A percentile compares a stretch with the other conserved stretches of the same genome.
phyloP scores from a whole-genome alignment of 169 alveolate genomes.

The Amoebophrya sp. region DNA sequence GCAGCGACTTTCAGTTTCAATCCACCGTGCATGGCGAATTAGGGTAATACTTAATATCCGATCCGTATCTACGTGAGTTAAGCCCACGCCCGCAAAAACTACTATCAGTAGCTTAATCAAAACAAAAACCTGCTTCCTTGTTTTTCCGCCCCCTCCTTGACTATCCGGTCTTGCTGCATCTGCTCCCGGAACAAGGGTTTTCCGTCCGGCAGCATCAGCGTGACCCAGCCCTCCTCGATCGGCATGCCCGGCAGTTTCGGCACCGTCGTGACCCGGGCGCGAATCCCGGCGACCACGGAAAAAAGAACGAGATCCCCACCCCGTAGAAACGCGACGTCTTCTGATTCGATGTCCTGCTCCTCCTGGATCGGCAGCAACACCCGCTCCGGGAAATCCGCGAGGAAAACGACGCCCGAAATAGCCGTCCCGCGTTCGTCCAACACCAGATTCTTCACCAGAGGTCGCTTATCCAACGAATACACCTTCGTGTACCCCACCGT shows the following conservation, averaged over 20 bases:
- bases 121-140: too few relatives aligned
- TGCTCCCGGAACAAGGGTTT: not conserved
- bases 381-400: not conserved
- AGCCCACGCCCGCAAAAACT: too few relatives aligned
- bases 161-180: not conserved
- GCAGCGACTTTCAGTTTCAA: too few relatives aligned
- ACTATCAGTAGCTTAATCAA: too few relatives aligned
- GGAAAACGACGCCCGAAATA: not conserved
- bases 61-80: too few relatives aligned
- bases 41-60: too few relatives aligned
- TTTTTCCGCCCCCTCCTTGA: too few relatives aligned
- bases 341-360: not conserved
- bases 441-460: not conserved
- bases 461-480: not conserved
- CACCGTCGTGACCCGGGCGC: not conserved
- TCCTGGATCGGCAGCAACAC: not conserved
- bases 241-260: not conserved
- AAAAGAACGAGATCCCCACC: not conserved
- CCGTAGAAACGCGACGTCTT: not conserved
- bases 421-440: not conserved
- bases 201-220: not conserved
- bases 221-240: not conserved
- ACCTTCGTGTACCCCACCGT: not conserved
- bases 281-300: not conserved
- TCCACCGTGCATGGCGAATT: too few relatives aligned